Conservation (phyloP, 2,329 filamentous ascomycete genomes). For the Biscogniauxia mediterranea region DNA sequence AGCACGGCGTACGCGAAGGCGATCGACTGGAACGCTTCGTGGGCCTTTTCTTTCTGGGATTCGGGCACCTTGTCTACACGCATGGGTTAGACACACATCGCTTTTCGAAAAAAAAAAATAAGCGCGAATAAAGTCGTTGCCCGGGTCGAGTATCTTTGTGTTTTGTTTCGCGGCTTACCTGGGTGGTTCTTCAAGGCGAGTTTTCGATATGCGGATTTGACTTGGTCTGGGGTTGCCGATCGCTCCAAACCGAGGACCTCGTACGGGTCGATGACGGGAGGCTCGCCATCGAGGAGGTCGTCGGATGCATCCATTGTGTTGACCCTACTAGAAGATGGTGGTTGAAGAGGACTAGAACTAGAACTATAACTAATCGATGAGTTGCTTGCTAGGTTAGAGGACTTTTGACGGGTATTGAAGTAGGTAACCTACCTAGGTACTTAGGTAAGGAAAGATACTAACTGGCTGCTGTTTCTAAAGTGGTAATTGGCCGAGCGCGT, state of each 20-base stretch:
- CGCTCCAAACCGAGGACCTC: conserved; percentile 70
- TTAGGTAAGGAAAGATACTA: not conserved
- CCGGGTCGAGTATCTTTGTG: not conserved
- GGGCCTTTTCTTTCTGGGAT: conserved; percentile 67
- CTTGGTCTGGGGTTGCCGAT: conserved; percentile 70
- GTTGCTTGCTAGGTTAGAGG: not conserved
- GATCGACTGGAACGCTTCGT: conserved; percentile 82
- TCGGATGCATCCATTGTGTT: conserved; percentile 48
- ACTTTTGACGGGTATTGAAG: not conserved
- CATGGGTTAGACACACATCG: not conserved
- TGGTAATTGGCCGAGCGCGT: not conserved
- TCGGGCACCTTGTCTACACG: conserved; percentile 70
- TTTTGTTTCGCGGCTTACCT: conserved; percentile 49
- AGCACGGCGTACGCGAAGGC: conserved; percentile 94
- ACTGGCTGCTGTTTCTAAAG: not conserved
- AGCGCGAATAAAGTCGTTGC: not conserved
- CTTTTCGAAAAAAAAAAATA: not conserved
- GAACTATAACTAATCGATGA: not conserved
- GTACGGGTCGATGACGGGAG: conserved; percentile 73
- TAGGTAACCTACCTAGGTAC: not conserved
- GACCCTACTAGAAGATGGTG: too few species aligned
- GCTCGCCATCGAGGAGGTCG: conserved; percentile 54
- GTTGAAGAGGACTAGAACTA: not conserved
- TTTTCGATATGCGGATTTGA: conserved; percentile 91
- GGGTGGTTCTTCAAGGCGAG: conserved; percentile 84